Conservation (phyloP, 164 flowering plant species). For the Houttuynia cordata region DNA sequence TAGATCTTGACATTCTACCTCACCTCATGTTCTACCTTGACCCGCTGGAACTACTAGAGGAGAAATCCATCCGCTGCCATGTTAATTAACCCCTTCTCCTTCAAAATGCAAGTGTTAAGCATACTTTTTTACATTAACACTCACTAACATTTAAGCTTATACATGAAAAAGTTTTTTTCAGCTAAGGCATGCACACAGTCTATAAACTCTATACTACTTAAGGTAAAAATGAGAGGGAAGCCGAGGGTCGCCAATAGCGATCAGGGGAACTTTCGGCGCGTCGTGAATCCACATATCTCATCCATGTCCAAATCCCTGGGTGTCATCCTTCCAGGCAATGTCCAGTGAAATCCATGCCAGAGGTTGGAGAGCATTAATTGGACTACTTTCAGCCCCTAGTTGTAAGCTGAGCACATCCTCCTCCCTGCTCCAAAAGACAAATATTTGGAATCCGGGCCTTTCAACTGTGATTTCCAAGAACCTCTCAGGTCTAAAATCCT, state of each 20-base stretch:
- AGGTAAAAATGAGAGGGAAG: neutral
- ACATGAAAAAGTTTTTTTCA: too few species aligned
- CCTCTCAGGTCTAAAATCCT: slow-evolving; percentile 12
- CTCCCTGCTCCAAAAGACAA: slow-evolving; percentile 15
- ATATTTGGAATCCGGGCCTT: slow-evolving; percentile 3
- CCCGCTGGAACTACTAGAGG: too few species aligned
- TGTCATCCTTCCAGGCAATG: slow-evolving; percentile 7
- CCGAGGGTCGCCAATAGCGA: neutral
- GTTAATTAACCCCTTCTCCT: too few species aligned
- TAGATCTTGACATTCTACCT: too few species aligned
- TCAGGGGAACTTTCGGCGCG: neutral
- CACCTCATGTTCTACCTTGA: too few species aligned
- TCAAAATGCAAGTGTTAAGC: too few species aligned
- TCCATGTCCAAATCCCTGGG: slow-evolving; percentile 9
- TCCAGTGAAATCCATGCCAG: slow-evolving; percentile 17
- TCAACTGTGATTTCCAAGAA: neutral
- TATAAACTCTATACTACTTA: neutral
- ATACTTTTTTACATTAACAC: too few species aligned
- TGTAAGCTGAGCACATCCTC: slow-evolving; percentile 12
- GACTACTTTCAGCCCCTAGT: slow-evolving; percentile 6
- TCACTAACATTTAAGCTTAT: too few species aligned
- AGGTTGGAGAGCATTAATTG: slow-evolving; percentile 10
- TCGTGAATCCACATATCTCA: neutral
- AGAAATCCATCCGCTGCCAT: too few species aligned
- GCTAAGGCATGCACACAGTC: too few species aligned